Conservation (phyloP, 2,329 filamentous ascomycete species). For the Colletotrichum lupini region DNA sequence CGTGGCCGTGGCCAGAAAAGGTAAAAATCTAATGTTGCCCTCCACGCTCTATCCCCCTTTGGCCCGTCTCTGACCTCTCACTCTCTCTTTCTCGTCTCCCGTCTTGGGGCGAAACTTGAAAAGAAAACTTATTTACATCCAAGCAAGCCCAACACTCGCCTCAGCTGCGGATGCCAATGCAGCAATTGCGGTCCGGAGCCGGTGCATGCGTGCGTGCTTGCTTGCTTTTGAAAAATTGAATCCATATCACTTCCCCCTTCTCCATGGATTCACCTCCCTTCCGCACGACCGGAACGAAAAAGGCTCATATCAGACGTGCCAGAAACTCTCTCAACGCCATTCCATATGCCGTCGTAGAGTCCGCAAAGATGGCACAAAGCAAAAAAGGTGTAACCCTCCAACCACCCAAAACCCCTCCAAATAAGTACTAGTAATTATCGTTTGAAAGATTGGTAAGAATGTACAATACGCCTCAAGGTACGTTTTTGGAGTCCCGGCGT, state of each 20-base stretch:
- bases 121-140: constrained; percentile 8
- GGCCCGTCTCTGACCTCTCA: neutral
- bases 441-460: constrained; percentile 29
- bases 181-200: constrained; percentile 8
- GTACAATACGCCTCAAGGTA: constrained; percentile 32
- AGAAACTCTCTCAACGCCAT: constrained; percentile 21
- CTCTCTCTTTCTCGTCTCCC: neutral
- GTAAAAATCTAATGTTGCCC: neutral
- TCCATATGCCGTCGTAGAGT: constrained; percentile 33
- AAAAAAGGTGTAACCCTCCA: neutral
- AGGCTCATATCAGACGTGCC: constrained; percentile 5
- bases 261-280: neutral
- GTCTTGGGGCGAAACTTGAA: neutral
- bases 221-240: neutral
- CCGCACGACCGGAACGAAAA: neutral
- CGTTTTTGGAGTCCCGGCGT: neutral
- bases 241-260: neutral
- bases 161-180: neutral
- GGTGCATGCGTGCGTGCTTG: neutral
- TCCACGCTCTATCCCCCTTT: neutral
- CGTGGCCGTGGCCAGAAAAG: neutral
- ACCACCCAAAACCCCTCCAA: neutral
- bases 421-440: constrained; percentile 33
- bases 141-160: constrained; percentile 13
- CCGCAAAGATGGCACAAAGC: neutral